phyloP scores from a whole-genome alignment of 768 basidiomycete genomes.

The Suillus luteus region DNA sequence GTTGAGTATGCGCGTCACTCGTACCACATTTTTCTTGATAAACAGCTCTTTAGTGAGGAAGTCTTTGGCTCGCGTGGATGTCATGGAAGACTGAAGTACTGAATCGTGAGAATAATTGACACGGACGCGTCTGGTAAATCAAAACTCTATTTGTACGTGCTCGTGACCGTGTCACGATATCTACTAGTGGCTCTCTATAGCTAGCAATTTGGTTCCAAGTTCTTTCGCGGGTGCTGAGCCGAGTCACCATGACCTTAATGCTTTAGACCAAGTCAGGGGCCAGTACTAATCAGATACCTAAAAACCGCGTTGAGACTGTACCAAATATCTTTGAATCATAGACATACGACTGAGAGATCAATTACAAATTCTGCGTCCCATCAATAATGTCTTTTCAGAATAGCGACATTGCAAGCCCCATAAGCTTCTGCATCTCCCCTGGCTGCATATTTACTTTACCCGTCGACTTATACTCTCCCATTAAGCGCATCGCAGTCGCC shows the following conservation, averaged over 20 bases:
- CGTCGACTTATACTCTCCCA: slow-evolving; percentile 23
- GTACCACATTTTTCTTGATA: slow-evolving; percentile 45
- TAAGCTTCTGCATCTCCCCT: slow-evolving; percentile 30
- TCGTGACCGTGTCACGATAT: no score
- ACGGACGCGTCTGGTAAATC: background rate
- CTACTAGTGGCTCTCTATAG: no score
- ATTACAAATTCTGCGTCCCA: background rate
- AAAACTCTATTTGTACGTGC: no score
- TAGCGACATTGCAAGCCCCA: slow-evolving; percentile 29
- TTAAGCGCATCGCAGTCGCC: slow-evolving; percentile 32
- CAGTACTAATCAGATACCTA: no score
- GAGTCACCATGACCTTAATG: no score
- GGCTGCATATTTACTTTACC: slow-evolving; percentile 29
- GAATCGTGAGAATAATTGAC: slow-evolving; percentile 5
- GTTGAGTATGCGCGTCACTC: slow-evolving; percentile 14
- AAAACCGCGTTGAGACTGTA: background rate
- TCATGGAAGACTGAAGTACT: slow-evolving; percentile 23
- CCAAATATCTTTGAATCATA: background rate
- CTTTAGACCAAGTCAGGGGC: no score
- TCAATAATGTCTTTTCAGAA: slow-evolving; percentile 5
- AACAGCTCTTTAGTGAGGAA: slow-evolving; percentile 50
- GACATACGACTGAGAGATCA: background rate
- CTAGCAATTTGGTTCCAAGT: no score
- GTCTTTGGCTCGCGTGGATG: slow-evolving; percentile 35
- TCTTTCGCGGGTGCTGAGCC: no score